Conservation (phyloP, 495 filamentous ascomycete genomes). For the Tuber brumale region DNA sequence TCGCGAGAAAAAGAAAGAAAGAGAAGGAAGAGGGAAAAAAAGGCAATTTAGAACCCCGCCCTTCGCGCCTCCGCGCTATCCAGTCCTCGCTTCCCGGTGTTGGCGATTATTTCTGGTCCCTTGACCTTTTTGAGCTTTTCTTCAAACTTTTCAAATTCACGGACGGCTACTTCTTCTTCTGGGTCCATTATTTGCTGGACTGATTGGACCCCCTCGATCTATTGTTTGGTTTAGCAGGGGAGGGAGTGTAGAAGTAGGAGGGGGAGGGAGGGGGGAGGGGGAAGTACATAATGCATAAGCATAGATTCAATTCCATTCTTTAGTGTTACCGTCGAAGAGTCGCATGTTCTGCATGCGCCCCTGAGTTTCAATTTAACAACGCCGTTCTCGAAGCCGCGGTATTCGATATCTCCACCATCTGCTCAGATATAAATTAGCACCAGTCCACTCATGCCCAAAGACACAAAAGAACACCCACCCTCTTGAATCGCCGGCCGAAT, state of each 20-base stretch:
- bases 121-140: slow-evolving; percentile 82
- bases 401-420: slow-evolving; percentile 95
- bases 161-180: slow-evolving; percentile 82
- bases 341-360: slow-evolving; percentile 90
- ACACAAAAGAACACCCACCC: slow-evolving; percentile 15
- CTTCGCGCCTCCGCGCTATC: slow-evolving; percentile 2
- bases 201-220: slow-evolving; percentile 94
- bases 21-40: neutral
- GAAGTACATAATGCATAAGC: slow-evolving; percentile 67
- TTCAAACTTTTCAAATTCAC: slow-evolving; percentile 93
- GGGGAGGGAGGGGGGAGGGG: neutral
- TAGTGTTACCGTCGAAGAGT: slow-evolving; percentile 88
- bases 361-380: slow-evolving; percentile 78
- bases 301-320: slow-evolving; percentile 97
- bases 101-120: slow-evolving; percentile 37
- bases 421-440: neutral
- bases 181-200: slow-evolving; percentile 85
- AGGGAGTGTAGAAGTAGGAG: neutral
- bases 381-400: slow-evolving; percentile 74
- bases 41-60: neutral
- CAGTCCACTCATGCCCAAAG: neutral
- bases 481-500: slow-evolving; percentile 94
- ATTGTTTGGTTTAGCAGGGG: slow-evolving; percentile 14
- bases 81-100: neutral
- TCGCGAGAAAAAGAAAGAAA: neutral